Evolutionary conservation across 2,329 filamentous ascomycete species (phyloP), one percentile per base, ranked within the genome.

Genomic region (Chaetomium globosum): DNA sequence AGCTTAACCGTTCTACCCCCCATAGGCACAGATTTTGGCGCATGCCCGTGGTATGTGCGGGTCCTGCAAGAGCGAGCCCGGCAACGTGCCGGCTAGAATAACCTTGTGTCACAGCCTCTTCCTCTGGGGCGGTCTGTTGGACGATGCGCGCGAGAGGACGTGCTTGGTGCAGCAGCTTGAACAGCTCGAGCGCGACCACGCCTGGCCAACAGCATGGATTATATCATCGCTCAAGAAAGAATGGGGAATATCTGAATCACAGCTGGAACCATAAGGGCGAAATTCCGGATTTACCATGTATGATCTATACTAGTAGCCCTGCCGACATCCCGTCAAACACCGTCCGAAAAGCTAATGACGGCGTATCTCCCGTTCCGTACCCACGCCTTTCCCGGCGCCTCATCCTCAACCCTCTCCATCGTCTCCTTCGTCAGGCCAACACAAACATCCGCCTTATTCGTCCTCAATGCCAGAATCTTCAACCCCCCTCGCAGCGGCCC

Each of bases 401-500:
- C 54, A 16, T 43, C 16, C 19, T 57, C 33, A 4, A 57, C 33
- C 31, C 54, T 43, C 10, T 57, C 54, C 9, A 57, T n/a, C 1
- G 23, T 43, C 19, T 57, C 54, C 31, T 23, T 2, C 12, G 12
- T 43, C 31, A 57, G 21, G 16, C 54, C 54, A 46, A 57, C 54
- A 13, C 54, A 57, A 12, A 57, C 54, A 43, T 57, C 54, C 54
- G 54, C 54, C 33, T 57, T 57, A 23, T 57, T 57, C n/a, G 54
- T 57, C 16, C 54, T 57, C 54, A 57, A 57, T 3, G 54, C 54
- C 54, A 57, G 36, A 12, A 57, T 57, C 54, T 57, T 57, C n/a
- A 43, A 43, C 4, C 31, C 33, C 16, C 33, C 54, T 13, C 54
- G 21, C 54, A 57, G 31, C 19, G 54, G 21, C 13, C 54, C 54